A percentile compares a stretch with the other conserved stretches of the same genome.
These are phyloP conservation scores for Kuraishia floccosa DNA, from an alignment of 805 yeast genomes.

Conservation along the genomic window DNA sequence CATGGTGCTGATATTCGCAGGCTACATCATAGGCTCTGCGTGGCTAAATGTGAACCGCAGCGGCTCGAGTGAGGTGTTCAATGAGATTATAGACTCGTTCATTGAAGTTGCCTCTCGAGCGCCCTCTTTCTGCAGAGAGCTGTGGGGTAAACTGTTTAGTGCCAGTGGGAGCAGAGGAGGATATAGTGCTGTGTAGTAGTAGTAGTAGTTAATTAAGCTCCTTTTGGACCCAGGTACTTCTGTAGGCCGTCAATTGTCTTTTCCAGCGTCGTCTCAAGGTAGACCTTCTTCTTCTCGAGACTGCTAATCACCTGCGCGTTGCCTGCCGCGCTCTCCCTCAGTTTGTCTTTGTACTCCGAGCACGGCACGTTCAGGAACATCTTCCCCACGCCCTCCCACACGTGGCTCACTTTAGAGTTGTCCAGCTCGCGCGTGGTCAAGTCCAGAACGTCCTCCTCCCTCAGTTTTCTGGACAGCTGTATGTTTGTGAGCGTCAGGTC, in stretches of 20 bases:
- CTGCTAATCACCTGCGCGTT: constrained; percentile 49
- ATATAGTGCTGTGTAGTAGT: constrained; percentile 72
- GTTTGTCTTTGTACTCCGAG: constrained; percentile 31
- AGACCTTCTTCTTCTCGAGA: constrained; percentile 56
- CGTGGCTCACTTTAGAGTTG: constrained; percentile 30
- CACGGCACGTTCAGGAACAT: constrained; percentile 43
- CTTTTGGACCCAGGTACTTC: constrained; percentile 17
- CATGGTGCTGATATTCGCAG: constrained; percentile 55
- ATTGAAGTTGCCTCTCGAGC: constrained; percentile 44
- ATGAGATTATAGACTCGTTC: constrained; percentile 61
- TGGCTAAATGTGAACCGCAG: constrained; percentile 68
- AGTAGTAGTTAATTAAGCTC: constrained; percentile 2
- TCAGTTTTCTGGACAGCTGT: constrained; percentile 36
- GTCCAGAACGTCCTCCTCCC: constrained; percentile 40
- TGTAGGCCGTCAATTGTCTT: constrained; percentile 59
- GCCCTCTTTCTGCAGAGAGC: constrained; percentile 59
- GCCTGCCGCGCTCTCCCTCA: constrained; percentile 39
- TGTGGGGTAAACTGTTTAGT: constrained; percentile 55
- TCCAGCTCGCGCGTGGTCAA: constrained; percentile 47
- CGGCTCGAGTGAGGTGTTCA: constrained; percentile 60
- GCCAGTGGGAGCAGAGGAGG: constrained; percentile 66
- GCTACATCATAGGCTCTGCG: constrained; percentile 63
- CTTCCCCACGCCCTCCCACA: constrained; percentile 84
- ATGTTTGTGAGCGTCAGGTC: constrained; percentile 45
- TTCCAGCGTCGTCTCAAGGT: constrained; percentile 66